Percentiles rank a stretch among this genome's conserved stretches.
Evolutionary conservation across 73 alveolate genomes (phyloP).

Genomic region (Paramecium primaurelia): DNA sequence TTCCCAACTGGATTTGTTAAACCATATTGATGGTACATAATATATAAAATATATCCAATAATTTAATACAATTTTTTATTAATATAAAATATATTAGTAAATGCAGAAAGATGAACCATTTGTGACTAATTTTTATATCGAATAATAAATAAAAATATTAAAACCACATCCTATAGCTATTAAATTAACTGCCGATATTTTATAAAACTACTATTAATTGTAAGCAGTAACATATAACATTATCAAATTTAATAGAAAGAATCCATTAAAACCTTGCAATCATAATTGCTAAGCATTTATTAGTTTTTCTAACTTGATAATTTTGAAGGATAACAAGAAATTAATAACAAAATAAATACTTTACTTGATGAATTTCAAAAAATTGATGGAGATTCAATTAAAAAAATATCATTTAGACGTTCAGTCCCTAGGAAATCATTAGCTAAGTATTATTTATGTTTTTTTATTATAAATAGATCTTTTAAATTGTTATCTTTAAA

Average conservation of each 20-base stretch:
- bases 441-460: not conserved
- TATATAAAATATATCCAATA: slow-evolving; percentile 5
- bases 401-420: not conserved
- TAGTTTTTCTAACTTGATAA: not conserved
- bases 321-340: not conserved
- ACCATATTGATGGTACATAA: slow-evolving; percentile 23
- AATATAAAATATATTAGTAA: not conserved
- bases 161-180: slow-evolving; percentile 4
- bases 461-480: not conserved
- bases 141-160: not conserved
- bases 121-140: slow-evolving; percentile 3
- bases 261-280: not conserved
- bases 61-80: not conserved
- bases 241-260: not conserved
- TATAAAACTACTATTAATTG: not conserved
- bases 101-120: not conserved
- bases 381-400: not conserved
- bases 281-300: not conserved
- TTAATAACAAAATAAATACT: not conserved
- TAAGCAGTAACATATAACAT: not conserved
- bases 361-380: not conserved
- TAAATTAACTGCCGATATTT: not conserved
- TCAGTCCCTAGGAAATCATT: not conserved
- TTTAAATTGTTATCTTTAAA: not conserved
- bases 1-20: slow-evolving; percentile 8